Base-by-base conservation (phyloP, 129 eudicot genomes). In the Flaveria sonorensis region DNA sequence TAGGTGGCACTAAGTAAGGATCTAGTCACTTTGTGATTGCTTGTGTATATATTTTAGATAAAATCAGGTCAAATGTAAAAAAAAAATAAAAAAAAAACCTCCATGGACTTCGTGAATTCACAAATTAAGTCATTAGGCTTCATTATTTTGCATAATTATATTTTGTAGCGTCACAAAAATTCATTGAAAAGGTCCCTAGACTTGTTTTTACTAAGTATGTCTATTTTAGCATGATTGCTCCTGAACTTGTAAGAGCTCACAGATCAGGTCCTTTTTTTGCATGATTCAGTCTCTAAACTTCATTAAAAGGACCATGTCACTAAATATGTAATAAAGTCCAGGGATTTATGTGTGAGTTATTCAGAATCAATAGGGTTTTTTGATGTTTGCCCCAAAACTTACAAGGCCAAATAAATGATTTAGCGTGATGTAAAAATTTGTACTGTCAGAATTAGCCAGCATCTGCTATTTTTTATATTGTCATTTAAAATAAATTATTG, bases 401-500 rank as follows among this genome's bases (percentile, higher is more conserved):
- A 3, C 13, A 42, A 56, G 42, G 70, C 32, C 70, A 60, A 45
- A 24, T 70, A 70, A 68, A 2, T 45, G 68, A 51, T 14, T 19
- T 50, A 23, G 67, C 15, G 46, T 67, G 28, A 5, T 32, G 6
- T 24, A 59, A 14, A 39, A 64, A 13, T 32, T 52, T 65, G 16
- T 71, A 30, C 15, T 7, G 21, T 63, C 15, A 63, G 48, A 48
- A 32, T 50, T 74, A 61, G 55, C 60, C 61, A 21, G 73, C 66
- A 55, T 36, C 40, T 26, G 13, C 52, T 67, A 42, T 26, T 62
- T 55, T 55, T 36, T 43, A 68, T 15, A 15, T 20, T 70, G 47
- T 32, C 21, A 63, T 28, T 14, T 83, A 26, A 75, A 74, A 26
- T 81, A 69, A 52, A 30, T 65, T 43, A 8, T 70, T 63, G 70